Base-by-base conservation (phyloP, 768 basidiomycete species). In the Serendipita sp. region DNA sequence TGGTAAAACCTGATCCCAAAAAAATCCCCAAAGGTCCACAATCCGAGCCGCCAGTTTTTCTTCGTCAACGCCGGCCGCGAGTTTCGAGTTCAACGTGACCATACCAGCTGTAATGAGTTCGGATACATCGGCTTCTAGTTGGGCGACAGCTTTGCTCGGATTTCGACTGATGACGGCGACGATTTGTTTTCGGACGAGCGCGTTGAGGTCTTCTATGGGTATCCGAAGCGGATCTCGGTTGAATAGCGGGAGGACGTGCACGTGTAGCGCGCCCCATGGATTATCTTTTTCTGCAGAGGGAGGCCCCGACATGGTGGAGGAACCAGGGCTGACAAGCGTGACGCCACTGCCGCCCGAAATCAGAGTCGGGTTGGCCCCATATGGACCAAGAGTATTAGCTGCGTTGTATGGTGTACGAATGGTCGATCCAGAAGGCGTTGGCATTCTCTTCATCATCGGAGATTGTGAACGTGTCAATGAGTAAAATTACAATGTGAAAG, bases 11-110 rank as follows among this genome's bases (percentile, higher is more conserved):
- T 88, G 84, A 68, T 87, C 87, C 87, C 89, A 95, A 74, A 96
- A 96, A 77, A 95, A 94, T 13, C 80, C 82, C 92, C 93, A 97
- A 16, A 88, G 79, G 68, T 94, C 91, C 1, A 92, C 88, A 16
- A 95, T 79, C 33, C 90, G 79, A 3, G 77, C 76, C 3, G 94
- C 75, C 15, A 97, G 77, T 69, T 86, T 82, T 44, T 86, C 85
- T 46, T 94, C 92, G 31, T 91, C 87, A 11, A 53, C 52, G 6
- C 87, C 75, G 2, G 80, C 83, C 34, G 79, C 76, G 3, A 97
- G 77, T 69, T 90, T 93, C 0, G 91, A 84, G 68, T 90, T 92
- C 29, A 97, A 78, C 2, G 92, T 97, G 62, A 92, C 81, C 91
- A 95, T 97, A 10, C 93, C 93, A 1, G 84, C 80, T 0, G 83